These are phyloP conservation scores for Funneliformis geosporum DNA, from an alignment of 192 early-diverging fungal species.

Conservation along the genomic window DNA sequence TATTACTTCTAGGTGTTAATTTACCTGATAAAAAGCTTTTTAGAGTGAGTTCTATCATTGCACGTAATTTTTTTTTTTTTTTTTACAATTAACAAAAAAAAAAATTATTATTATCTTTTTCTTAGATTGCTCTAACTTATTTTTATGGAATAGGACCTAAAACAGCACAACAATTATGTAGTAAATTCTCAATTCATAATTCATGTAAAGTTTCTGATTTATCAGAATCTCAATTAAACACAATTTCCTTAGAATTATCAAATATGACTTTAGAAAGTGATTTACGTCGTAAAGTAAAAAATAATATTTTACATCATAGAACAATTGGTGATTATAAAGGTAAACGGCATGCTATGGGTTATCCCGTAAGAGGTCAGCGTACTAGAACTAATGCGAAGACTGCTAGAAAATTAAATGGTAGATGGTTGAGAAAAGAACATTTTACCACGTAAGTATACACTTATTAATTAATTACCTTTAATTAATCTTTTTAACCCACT, in stretches of 20 bases:
- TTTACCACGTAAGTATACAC: conserved; percentile 5
- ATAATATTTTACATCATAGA: conserved; percentile 73
- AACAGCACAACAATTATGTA: conserved; percentile 74
- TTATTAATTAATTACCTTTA: neutral
- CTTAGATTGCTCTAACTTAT: conserved; percentile 28
- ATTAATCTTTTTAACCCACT: neutral
- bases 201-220: conserved; percentile 87
- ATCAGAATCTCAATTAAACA: conserved; percentile 82
- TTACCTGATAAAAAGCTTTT: conserved; percentile 19
- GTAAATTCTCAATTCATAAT: conserved; percentile 80
- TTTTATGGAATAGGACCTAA: conserved; percentile 90
- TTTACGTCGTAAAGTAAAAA: conserved; percentile 66
- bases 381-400: conserved; percentile 87
- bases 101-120: neutral
- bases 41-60: neutral
- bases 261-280: conserved; percentile 87
- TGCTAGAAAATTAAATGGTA: conserved; percentile 82
- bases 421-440: conserved; percentile 32
- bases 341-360: conserved; percentile 77
- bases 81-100: too few relatives aligned
- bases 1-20: conserved; percentile 3
- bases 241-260: conserved; percentile 81
- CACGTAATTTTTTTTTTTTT: neutral
- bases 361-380: conserved; percentile 88
- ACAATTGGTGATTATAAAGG: conserved; percentile 79